Conservation (phyloP, 345 rosid species). For the Gynandropsis gynandra region DNA sequence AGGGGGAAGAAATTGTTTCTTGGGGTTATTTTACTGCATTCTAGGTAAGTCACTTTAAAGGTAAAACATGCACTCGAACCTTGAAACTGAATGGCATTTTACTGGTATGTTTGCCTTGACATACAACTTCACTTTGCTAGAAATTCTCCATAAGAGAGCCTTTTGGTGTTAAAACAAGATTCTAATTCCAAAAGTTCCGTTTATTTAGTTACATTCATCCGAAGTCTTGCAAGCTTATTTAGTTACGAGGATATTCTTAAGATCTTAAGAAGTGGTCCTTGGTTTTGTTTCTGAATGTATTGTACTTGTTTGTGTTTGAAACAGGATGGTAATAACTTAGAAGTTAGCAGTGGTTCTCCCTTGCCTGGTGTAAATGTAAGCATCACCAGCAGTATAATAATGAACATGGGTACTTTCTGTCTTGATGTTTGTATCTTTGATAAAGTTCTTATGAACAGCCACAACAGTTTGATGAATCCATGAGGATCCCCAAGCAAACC, state of each 20-base stretch:
- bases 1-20: background rate
- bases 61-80: too few species aligned
- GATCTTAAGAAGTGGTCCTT: slow-evolving; percentile 1
- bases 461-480: slow-evolving; percentile 61
- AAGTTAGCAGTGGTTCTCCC: slow-evolving; percentile 81
- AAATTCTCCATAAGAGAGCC: background rate
- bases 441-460: slow-evolving; percentile 44
- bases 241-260: too few species aligned
- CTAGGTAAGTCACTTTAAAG: background rate
- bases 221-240: background rate
- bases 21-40: too few species aligned
- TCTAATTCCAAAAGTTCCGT: too few species aligned
- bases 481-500: slow-evolving; percentile 77
- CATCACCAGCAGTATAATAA: slow-evolving; percentile 17
- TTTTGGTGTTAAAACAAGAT: background rate
- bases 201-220: too few species aligned
- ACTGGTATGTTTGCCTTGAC: too few species aligned
- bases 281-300: slow-evolving; percentile 16
- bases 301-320: slow-evolving; percentile 22
- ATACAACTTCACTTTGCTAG: background rate
- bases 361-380: slow-evolving; percentile 97
- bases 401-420: background rate
- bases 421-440: slow-evolving; percentile 16
- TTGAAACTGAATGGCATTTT: too few species aligned
- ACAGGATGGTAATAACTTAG: slow-evolving; percentile 52